Base-by-base conservation (phyloP, 176 grass and related monocot genomes). In the Urochloa ruziziensis region DNA sequence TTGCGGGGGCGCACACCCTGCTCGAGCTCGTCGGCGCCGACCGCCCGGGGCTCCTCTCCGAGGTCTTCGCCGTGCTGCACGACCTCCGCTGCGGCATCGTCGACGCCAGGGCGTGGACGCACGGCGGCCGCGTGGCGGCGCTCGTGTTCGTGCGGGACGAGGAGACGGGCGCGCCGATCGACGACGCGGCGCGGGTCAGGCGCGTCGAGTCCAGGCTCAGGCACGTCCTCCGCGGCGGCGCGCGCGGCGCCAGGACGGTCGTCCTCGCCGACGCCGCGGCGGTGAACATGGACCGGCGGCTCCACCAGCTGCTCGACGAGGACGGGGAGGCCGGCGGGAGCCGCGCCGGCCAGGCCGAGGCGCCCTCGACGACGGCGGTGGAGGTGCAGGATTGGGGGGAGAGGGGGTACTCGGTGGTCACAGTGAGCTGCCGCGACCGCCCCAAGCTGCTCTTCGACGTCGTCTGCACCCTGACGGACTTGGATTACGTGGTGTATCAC, bases 391-490 rank as follows among this genome's bases (percentile, higher is more conserved):
- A 88, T 47, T 95, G 91, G 93, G 83, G 69, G 6, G 91, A 90
- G 43, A 81, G 91, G 61, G 93, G 93, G 3, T 98, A 98, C 80
- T 98, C 93, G 15, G 87, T 95, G 42, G 89, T 98, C 27, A 95
- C 87, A 39, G 93, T 95, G 29, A 88, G 84, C 77, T 98, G 96
- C 82, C 83, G 76, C 24, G 96, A 98, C 71, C 67, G 96, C 15
- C 91, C 96, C 33, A 98, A 95, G 85, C 89, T 98, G 7, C 87
- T 98, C 27, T 95, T 98, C 86, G 96, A 98, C 70, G 91, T 98
- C 56, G 89, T 98, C 67, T 98, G 96, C 83, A 91, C 89, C 34
- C 62, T 98, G 29, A 93, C 93, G 39, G 96, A 98, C 76, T 73
- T 98, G 96, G 93, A 98, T 70, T 98, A 98, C 84, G 91, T 91